Base-by-base conservation (phyloP, 768 basidiomycete species). In the Psilocybe cubensis region DNA sequence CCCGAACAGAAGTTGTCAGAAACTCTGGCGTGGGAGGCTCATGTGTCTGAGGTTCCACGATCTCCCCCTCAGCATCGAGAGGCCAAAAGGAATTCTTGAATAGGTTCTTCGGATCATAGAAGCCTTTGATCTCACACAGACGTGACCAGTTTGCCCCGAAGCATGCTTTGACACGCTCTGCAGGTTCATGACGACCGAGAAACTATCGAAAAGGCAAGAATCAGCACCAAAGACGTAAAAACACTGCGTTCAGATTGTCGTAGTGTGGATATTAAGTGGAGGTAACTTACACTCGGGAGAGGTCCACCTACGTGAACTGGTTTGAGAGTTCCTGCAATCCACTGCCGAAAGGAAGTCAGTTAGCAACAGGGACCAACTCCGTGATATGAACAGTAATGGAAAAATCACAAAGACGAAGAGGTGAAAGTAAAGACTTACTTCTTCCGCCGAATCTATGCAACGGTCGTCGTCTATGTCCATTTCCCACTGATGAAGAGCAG, bases 401-500 rank as follows among this genome's bases (percentile, higher is more conserved):
- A 28, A 14, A 25, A 8, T 23, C 42, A 21, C n/a, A 21, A 46
- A 8, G 45, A 48, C 40, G 54, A 27, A 42, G 28, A 11, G 31
- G 42, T 33, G 25, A 44, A 43, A 33, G 52, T 45, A 35, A 47
- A 25, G 28, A 63, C 80, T 63, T 54, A 89, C 90, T 72, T 90
- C 88, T 72, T 95, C 92, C 14, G 93, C 94, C 40, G 92, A 88
- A 50, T 79, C 79, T 43, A 93, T 79, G 61, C 94, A 96, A n/a
- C 84, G 78, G 42, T 87, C 84, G 66, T 96, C 94, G 59, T 89
- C 83, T 41, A 89, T 74, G 27, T 87, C 83, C 75, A 94, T 88
- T 59, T 92, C 89, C 94, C 94, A 96, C 68, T 96, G 94, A 70
- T 96, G 94, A 23, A 96, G 77, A 17, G 94, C 94, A 2, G 92